Evolutionary conservation across 2,329 filamentous ascomycete genomes (phyloP), one percentile per base, ranked within the genome.

Genomic region (Aspergillus phoenicis): DNA sequence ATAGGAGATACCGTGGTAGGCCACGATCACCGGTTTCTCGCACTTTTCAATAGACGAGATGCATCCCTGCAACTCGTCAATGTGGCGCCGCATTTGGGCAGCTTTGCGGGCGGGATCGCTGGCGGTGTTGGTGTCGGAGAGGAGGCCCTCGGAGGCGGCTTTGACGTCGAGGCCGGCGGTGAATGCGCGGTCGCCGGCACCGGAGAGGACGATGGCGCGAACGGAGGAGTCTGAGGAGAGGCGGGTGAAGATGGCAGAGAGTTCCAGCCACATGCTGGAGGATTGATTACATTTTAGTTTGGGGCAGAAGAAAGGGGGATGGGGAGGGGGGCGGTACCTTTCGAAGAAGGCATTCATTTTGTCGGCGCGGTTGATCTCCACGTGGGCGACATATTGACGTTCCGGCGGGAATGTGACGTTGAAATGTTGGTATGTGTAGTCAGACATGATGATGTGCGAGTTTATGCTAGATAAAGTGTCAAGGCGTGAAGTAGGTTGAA

Each of bases 261-360:
- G 83, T 80, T 96, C 92, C 57, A 89, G 81, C 92, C 93, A 97
- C 87, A 97, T 94, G 57, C 86, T 85, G 63, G 36, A 49, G 33
- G 33, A 26, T 36, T 10, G 33, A 13, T 13, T 15, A 36, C 10
- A 36, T 36, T 28, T 64, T 60, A 63, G 59, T 36, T 45, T 30
- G 26, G 13, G 57, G 26, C 36, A 15, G n/a, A 17, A 20, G 39
- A 26, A 20, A 1, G 22, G 22, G 8, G n/a, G 22, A 15, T 6
- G n/a, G 24, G 22, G 36, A 15, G 6, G 20, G 26, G 33, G 15
- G 4, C 36, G 26, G 68, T 75, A 86, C 84, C 78, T 80, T 74
- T 91, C 87, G 66, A 87, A 84, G 76, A 97, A 97, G 65, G 93
- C 88, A 76, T 98, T 98, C 75, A 97, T 81, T 81, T 96, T 97